phyloP scores from a whole-genome alignment of 2,329 filamentous ascomycete genomes.

The Teratosphaeria epicoccoides region DNA sequence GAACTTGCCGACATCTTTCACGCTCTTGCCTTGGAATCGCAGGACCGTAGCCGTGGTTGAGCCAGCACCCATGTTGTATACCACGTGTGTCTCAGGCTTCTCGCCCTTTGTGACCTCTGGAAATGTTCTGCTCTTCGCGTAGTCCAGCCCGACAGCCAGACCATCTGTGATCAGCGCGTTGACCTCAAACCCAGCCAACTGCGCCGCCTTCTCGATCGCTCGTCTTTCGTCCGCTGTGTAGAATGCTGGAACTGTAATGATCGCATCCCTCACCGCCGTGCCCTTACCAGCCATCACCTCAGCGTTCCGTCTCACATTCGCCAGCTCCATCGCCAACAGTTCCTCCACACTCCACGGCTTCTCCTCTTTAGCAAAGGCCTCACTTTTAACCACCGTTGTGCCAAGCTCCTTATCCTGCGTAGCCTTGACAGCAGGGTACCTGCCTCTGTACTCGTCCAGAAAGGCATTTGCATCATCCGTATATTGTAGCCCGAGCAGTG shows the following conservation, averaged over 20 bases:
- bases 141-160: conserved; percentile 85
- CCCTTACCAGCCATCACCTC: conserved; percentile 70
- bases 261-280: conserved; percentile 63
- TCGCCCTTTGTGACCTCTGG: conserved; percentile 70
- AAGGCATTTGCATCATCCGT: conserved; percentile 43
- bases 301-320: conserved; percentile 82
- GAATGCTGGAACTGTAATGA: conserved; percentile 83
- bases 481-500: conserved; percentile 61
- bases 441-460: conserved; percentile 58
- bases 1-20: conserved; percentile 85
- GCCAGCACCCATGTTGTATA: conserved; percentile 97
- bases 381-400: conserved; percentile 75
- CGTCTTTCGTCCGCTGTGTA: conserved; percentile 86
- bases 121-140: conserved; percentile 84
- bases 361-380: conserved; percentile 57
- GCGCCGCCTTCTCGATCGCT: conserved; percentile 71
- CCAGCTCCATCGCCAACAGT: conserved; percentile 88
- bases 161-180: conserved; percentile 80
- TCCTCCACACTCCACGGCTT: conserved; percentile 70
- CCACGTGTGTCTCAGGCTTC: conserved; percentile 81
- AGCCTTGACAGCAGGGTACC: conserved; percentile 70
- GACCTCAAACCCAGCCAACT: conserved; percentile 78
- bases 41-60: conserved; percentile 84
- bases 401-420: conserved; percentile 48
- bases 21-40: conserved; percentile 74